Evolutionary conservation across 768 basidiomycete species (phyloP).

Genomic region (Mycena alexandri): DNA sequence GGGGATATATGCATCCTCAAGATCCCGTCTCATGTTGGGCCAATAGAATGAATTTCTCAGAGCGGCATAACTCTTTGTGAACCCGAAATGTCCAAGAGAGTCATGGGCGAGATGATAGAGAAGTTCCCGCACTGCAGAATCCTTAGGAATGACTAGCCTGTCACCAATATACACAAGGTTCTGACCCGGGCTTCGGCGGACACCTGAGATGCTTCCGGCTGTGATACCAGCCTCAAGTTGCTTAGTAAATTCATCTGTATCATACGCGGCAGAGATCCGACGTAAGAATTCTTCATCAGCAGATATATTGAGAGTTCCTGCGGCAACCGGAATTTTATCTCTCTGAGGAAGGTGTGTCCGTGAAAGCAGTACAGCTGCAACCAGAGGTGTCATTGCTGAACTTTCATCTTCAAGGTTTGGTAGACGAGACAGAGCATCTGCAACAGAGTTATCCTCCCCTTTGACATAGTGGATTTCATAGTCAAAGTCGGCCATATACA

Average conservation of each 20-base stretch:
- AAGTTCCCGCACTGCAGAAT: constrained; percentile 40
- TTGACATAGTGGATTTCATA: constrained; percentile 49
- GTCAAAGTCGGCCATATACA: constrained; percentile 46
- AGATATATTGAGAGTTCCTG: constrained; percentile 9
- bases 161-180: constrained; percentile 12
- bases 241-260: neutral
- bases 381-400: neutral
- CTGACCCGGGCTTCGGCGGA: constrained; percentile 3
- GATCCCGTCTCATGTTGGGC: constrained; percentile 43
- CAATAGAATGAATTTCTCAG: constrained; percentile 46
- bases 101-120: constrained; percentile 48
- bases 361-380: constrained; percentile 3
- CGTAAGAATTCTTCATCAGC: constrained; percentile 20
- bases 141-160: neutral
- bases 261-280: constrained; percentile 19
- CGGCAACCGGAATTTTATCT: constrained; percentile 4
- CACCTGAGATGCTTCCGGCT: constrained; percentile 4
- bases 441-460: constrained; percentile 50
- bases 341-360: too few relatives aligned
- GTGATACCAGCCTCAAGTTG: neutral
- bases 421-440: constrained; percentile 52
- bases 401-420: neutral
- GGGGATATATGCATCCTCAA: constrained; percentile 49
- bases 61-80: constrained; percentile 45
- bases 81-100: constrained; percentile 49